phyloP scores from a whole-genome alignment of 1,284 basidiomycete species.

The Afroboletus lepidellus region DNA sequence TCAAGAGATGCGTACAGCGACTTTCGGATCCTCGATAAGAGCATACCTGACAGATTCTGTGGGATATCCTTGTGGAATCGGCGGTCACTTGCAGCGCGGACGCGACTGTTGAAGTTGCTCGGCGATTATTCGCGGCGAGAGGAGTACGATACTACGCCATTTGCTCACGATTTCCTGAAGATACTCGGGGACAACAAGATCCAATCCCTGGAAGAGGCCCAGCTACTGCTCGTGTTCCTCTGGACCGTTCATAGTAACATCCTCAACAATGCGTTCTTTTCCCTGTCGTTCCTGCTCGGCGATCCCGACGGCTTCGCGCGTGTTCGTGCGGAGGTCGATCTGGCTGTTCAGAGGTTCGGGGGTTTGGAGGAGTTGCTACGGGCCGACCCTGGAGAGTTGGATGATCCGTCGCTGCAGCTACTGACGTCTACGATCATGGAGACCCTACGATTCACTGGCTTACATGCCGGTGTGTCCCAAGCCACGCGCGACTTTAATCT shows the following conservation, averaged over 20 bases:
- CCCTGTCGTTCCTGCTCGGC: slow-evolving; percentile 20
- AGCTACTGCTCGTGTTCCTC: slow-evolving; percentile 24
- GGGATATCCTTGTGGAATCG: slow-evolving; percentile 14
- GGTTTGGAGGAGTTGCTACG: slow-evolving; percentile 17
- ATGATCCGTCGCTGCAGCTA: slow-evolving; percentile 19
- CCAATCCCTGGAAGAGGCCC: slow-evolving; percentile 17
- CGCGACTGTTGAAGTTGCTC: slow-evolving; percentile 11
- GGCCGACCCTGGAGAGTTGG: slow-evolving; percentile 11
- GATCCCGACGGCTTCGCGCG: slow-evolving; percentile 11
- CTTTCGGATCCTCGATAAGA: slow-evolving; percentile 21
- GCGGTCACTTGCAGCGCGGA: slow-evolving; percentile 18
- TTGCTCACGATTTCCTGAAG: slow-evolving; percentile 17
- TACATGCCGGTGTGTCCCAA: slow-evolving; percentile 15
- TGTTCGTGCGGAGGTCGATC: slow-evolving; percentile 25
- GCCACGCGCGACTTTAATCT: slow-evolving; percentile 23
- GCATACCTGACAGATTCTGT: slow-evolving; percentile 21
- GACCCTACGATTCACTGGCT: slow-evolving; percentile 22
- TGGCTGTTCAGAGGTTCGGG: slow-evolving; percentile 11
- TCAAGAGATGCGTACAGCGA: slow-evolving; percentile 22
- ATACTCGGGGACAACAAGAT: slow-evolving; percentile 21
- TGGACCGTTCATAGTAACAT: slow-evolving; percentile 29
- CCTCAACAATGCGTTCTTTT: slow-evolving; percentile 18
- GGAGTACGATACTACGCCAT: slow-evolving; percentile 7
- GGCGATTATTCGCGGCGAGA: slow-evolving; percentile 13
- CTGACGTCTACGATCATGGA: slow-evolving; percentile 33